Evolutionary conservation across 2,329 filamentous ascomycete genomes (phyloP).

Genomic region (Ophiosphaerella narmari): DNA sequence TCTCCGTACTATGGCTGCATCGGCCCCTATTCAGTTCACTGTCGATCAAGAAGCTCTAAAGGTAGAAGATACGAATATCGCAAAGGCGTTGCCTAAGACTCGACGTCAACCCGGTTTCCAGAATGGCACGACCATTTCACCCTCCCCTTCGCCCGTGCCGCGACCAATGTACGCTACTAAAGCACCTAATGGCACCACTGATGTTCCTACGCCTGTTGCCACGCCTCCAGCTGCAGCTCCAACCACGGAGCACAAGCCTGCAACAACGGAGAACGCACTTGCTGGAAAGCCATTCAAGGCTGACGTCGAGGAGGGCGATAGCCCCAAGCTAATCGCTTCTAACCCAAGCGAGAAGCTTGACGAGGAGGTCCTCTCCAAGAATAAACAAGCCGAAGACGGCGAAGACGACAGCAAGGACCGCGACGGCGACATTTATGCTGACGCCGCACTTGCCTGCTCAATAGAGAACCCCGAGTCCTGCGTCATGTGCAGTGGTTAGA

Average conservation of each 20-base stretch:
- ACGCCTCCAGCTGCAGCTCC: slow-evolving; percentile 59
- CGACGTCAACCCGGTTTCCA: slow-evolving; percentile 60
- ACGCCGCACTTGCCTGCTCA: slow-evolving; percentile 89
- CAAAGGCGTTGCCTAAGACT: slow-evolving; percentile 66
- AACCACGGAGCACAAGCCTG: slow-evolving; percentile 48
- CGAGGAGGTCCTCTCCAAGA: slow-evolving; percentile 65
- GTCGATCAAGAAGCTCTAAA: slow-evolving; percentile 96
- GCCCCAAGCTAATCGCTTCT: slow-evolving; percentile 75
- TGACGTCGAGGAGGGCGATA: slow-evolving; percentile 75
- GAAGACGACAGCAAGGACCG: slow-evolving; percentile 72
- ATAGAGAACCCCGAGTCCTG: slow-evolving; percentile 97
- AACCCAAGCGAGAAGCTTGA: slow-evolving; percentile 67
- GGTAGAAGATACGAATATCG: slow-evolving; percentile 79
- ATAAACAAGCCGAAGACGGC: slow-evolving; percentile 73
- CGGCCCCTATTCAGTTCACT: slow-evolving; percentile 97
- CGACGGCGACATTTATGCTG: slow-evolving; percentile 92
- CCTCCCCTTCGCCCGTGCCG: slow-evolving; percentile 64
- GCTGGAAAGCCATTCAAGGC: slow-evolving; percentile 74
- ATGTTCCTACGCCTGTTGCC: slow-evolving; percentile 68
- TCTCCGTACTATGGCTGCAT: slow-evolving; percentile 94
- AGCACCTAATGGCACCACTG: slow-evolving; percentile 48
- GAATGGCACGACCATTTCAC: slow-evolving; percentile 46
- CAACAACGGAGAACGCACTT: slow-evolving; percentile 60
- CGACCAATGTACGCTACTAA: slow-evolving; percentile 69
- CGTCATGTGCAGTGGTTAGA: slow-evolving; percentile 94